Conservation (phyloP, 306 rosid species). For the Hippophae rhamnoides region DNA sequence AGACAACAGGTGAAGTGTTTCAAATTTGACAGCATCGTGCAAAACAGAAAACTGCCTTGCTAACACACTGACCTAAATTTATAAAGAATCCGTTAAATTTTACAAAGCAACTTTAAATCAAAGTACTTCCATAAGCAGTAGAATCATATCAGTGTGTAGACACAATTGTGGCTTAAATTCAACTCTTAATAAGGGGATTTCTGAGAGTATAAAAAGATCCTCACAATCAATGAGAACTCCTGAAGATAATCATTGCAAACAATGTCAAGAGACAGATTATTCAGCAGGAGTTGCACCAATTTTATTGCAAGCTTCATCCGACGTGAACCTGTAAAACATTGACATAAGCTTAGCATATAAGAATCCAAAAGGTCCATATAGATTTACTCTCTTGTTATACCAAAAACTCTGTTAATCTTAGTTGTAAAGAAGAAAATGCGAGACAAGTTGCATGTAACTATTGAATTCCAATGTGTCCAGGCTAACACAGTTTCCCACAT, state of each 20-base stretch:
- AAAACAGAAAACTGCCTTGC: constrained; percentile 69
- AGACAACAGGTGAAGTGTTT: constrained; percentile 66
- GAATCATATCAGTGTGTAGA: not conserved
- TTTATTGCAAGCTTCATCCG: constrained; percentile 51
- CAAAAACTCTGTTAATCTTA: no score
- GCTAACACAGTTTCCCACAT: no score
- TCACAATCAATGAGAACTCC: constrained; percentile 66
- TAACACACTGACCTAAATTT: constrained; percentile 44
- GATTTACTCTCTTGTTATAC: no score
- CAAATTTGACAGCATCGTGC: constrained; percentile 70
- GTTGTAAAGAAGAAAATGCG: no score
- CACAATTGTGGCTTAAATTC: no score
- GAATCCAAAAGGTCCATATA: constrained; percentile 5
- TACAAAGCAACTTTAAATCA: not conserved
- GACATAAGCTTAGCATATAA: constrained; percentile 16
- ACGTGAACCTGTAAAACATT: constrained; percentile 54
- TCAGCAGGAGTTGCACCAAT: constrained; percentile 50
- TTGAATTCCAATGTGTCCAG: no score
- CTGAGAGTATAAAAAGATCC: constrained; percentile 15
- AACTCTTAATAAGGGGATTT: not conserved
- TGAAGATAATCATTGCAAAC: constrained; percentile 30
- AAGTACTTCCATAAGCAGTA: constrained; percentile 3
- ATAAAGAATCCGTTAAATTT: constrained; percentile 8
- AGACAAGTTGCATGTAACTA: no score
- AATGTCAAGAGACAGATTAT: constrained; percentile 39